Evolutionary conservation across 345 rosid species (phyloP), one percentile per base, ranked within the genome.

Genomic region (Carallia pectinifolia): DNA sequence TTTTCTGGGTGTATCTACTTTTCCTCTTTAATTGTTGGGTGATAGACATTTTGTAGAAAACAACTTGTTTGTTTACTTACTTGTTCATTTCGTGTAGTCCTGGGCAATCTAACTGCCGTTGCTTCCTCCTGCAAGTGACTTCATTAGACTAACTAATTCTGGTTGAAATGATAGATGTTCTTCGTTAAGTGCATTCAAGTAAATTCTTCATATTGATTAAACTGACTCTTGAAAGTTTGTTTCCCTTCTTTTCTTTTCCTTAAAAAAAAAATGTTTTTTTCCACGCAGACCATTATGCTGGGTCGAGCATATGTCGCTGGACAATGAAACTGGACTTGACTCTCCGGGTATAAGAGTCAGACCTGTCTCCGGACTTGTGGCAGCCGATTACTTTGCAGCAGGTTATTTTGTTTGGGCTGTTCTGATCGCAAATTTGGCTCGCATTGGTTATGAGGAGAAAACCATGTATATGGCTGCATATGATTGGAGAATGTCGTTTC

Each of bases 401-500:
- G 90, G 93, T 40, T 88, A 88, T 79, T 88, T 88, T 71, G 90
- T 88, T 53, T 88, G 93, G 93, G 93, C 93, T 12, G 93, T 88
- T 65, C 75, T 88, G 62, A 88, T 88, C 38, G 93, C 93, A 65
- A 88, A 86, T 77, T 78, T 88, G 83, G 93, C 93, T 56, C 82
- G 81, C 62, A 75, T 88, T 55, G 93, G 93, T 15, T 88, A 88
- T 47, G 93, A 88, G 81, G 93, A 88, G 77, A 88, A 88, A 69
- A 86, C 77, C 62, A 86, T 88, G 93, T 88, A 88, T 39, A 88
- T 88, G 93, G 93, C 93, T 65, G 75, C 93, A 62, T 88, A 83
- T 85, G 93, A 88, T 69, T 88, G 93, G 93, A 85, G 93, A 70
- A 27, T 88, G 19, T 86, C 93, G 55, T 88, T 88, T 77, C 90